Base-by-base conservation (phyloP, 495 filamentous ascomycete species). In the Chaetomium cochliodes region DNA sequence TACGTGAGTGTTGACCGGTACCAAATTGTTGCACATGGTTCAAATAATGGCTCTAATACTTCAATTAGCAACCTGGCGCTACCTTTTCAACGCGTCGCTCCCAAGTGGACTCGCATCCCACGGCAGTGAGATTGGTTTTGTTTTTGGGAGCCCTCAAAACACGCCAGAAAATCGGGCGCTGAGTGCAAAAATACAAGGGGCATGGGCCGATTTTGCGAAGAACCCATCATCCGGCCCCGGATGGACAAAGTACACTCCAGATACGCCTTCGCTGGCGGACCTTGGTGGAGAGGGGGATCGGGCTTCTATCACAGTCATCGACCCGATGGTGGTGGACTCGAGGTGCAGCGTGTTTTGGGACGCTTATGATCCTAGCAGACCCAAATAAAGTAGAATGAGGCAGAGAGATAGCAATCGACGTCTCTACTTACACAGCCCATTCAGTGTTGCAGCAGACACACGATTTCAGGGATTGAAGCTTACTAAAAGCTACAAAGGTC, bases 71-170 rank as follows among this genome's bases (percentile, higher is more conserved):
- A 55, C 30, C 5, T 55, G 52, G 52, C 52, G 52, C 3, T 55
- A 55, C 30, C n/a, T 55, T 16, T 55, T 55, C 52, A 55, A 55
- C 30, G 52, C 52, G 4, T 55, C 52, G 1, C 30, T 55, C n/a
- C 30, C 52, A 2, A 22, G 18, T 13, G 52, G 52, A 8, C 30
- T 37, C 18, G 52, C 52, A n/a, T 33, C 28, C 2, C 52, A 55
- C 28, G 52, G 52, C 4, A 55, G 52, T 16, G 52, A 55, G 26
- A 23, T 55, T 5, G 5, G 52, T 20, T 55, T 55, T 11, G 52
- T 55, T 18, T 55, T 55, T 15, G 52, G 52, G 30, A 11, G 5
- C 5, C 15, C 28, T 16, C 52, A 55, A 23, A 20, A 3, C 16
- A 20, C 13, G 0, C 11, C 28, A 20, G 52, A 28, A 15, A 55